Conservation (phyloP, 352 stramenopile species). For the Phytophthora citrophthora region DNA sequence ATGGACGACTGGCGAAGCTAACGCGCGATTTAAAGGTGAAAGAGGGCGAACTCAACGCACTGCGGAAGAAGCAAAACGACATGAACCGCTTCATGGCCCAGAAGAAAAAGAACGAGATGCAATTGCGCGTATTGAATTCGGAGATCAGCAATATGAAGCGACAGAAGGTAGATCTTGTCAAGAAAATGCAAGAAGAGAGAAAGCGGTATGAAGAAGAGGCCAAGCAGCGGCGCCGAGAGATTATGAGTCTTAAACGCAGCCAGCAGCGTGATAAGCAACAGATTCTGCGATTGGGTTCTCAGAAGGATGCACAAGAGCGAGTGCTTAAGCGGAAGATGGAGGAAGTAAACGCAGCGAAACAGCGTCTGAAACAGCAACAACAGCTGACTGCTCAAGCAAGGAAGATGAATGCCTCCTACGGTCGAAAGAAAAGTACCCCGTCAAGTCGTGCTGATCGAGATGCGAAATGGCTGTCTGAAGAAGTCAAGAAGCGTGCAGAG, state of each 20-base stretch:
- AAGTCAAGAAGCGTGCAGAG: constrained; percentile 83
- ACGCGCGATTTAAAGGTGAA: constrained; percentile 81
- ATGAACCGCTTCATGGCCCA: constrained; percentile 84
- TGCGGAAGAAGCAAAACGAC: constrained; percentile 85
- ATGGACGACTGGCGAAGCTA: constrained; percentile 68
- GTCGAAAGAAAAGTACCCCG: constrained; percentile 52
- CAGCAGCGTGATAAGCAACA: constrained; percentile 86
- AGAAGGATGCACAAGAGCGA: constrained; percentile 87
- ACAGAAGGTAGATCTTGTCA: constrained; percentile 89
- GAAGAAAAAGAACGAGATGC: constrained; percentile 90
- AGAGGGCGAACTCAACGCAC: constrained; percentile 66
- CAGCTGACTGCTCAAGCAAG: constrained; percentile 74
- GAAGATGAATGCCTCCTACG: constrained; percentile 63
- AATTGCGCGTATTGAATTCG: constrained; percentile 76
- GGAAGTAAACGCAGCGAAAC: constrained; percentile 80
- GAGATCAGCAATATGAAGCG: constrained; percentile 90
- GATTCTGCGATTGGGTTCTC: constrained; percentile 78
- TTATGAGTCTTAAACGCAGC: constrained; percentile 80
- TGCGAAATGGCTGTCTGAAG: constrained; percentile 83
- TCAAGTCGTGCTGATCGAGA: constrained; percentile 54
- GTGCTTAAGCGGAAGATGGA: constrained; percentile 91
- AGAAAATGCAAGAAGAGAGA: constrained; percentile 88
- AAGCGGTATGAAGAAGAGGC: constrained; percentile 88
- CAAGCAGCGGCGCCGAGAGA: constrained; percentile 77
- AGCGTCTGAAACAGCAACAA: constrained; percentile 85